Base-by-base conservation (phyloP, 2,329 filamentous ascomycete species). In the Metarhizium rileyi region DNA sequence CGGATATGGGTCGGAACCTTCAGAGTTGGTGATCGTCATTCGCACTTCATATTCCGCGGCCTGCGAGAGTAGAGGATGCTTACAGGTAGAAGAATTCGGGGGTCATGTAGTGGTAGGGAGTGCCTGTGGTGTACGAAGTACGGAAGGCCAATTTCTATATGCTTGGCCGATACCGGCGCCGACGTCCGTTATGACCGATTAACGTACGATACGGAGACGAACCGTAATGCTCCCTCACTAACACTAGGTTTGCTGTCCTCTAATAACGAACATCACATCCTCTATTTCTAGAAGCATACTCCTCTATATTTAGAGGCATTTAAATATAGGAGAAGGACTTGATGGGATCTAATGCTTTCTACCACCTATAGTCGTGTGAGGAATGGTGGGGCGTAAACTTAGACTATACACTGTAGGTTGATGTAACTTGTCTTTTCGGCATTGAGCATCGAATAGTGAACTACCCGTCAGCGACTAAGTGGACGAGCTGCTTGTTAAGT, bases 291-390 rank as follows among this genome's bases (percentile, higher is more conserved):
- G 42, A 49, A 30, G 33, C 30, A 49, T 35, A 44, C 42, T 10
- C 30, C 41, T 44, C 47, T 16, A 40, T 12, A 40, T 45, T n/a
- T 33, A 4, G 47, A 44, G 47, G 27, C n/a, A 23, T 20, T 44
- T 22, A 25, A 49, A 45, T 41, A 16, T 38, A 20, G n/a, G 18
- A 23, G 23, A 45, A 49, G 47, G 26, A 20, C 41, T 49, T 28
- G 23, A 47, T 36, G 46, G 46, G 46, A 47, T 42, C 46, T 36
- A 30, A 36, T 41, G 16, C 20, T 47, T 22, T 47, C 46, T 27
- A 18, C 5, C 44, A 27, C 27, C 44, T 35, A 20, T 46, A 27
- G 44, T 33, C 27, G 44, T 35, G 35, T 35, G 44, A n/a, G n/a
- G n/a, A n/a, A n/a, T n/a, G n/a, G n/a, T n/a, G n/a, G n/a, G n/a